phyloP scores from a whole-genome alignment of 1,139 yeast genomes.

The Candida mesenterica region DNA sequence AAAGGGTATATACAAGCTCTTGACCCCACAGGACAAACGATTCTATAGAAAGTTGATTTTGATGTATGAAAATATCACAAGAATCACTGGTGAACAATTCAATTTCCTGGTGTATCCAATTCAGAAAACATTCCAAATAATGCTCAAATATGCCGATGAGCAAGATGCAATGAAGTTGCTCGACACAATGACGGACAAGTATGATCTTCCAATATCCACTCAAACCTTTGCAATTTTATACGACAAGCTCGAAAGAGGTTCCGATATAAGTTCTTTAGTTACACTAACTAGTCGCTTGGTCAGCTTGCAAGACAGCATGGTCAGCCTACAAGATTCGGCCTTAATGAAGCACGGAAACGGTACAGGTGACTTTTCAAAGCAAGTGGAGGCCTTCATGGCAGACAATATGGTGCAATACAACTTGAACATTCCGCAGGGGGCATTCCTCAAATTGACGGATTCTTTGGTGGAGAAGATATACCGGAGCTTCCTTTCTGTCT shows the following conservation, averaged over 20 bases:
- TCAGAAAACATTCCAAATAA: constrained; percentile 24
- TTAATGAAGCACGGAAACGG: constrained; percentile 6
- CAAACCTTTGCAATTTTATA: constrained; percentile 20
- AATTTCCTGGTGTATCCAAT: constrained; percentile 20
- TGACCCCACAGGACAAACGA: constrained; percentile 20
- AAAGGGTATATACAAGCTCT: constrained; percentile 15
- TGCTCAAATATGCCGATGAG: constrained; percentile 1
- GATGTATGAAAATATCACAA: constrained; percentile 20
- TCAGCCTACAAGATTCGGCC: constrained; percentile 19
- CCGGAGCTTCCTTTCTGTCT: constrained; percentile 15
- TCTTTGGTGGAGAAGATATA: constrained; percentile 15
- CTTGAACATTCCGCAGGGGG: constrained; percentile 16
- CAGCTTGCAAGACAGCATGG: constrained; percentile 19
- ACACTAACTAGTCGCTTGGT: constrained; percentile 18
- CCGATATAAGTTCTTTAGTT: constrained; percentile 13
- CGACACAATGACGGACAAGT: constrained; percentile 17
- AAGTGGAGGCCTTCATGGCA: constrained; percentile 16
- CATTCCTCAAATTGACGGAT: constrained; percentile 24
- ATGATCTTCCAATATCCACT: constrained; percentile 28
- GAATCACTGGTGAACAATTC: constrained; percentile 23
- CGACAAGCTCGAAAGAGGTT: constrained; percentile 6
- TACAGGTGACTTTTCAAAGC: constrained; percentile 13
- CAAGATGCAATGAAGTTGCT: constrained; percentile 16
- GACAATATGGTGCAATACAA: constrained; percentile 10
- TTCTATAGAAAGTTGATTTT: constrained; percentile 18